These are phyloP conservation scores for Beauveria brongniartii DNA, from an alignment of 2,329 filamentous ascomycete species.

Conservation along the genomic window DNA sequence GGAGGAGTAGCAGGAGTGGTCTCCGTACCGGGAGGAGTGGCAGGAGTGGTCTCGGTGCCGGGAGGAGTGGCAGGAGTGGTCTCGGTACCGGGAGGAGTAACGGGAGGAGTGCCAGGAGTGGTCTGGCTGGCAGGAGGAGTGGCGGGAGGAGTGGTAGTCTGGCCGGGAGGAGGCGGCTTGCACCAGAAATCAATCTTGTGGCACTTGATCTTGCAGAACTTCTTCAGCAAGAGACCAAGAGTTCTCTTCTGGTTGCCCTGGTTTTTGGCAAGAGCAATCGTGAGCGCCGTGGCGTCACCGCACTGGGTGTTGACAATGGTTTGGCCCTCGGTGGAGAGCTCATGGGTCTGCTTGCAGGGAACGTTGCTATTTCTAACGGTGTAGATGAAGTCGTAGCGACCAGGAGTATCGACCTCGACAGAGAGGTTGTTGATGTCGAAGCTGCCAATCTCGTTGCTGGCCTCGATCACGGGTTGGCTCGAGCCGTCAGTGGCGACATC, in stretches of 20 bases:
- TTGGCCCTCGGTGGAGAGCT: conserved; percentile 49
- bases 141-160: conserved; percentile 8
- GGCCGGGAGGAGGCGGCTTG: conserved; percentile 22
- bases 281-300: conserved; percentile 79
- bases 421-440: conserved; percentile 75
- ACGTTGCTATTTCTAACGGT: conserved; percentile 20
- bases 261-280: conserved; percentile 50
- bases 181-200: conserved; percentile 75
- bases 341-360: conserved; percentile 71
- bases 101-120: conserved; percentile 10
- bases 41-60: conserved; percentile 1
- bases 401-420: conserved; percentile 65
- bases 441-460: conserved; percentile 27
- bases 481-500: conserved; percentile 33
- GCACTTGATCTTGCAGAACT: conserved; percentile 65
- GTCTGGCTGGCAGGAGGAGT: conserved; percentile 12
- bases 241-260: conserved; percentile 35
- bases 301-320: conserved; percentile 79
- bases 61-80: conserved; percentile 9
- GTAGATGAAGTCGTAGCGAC: conserved; percentile 78
- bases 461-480: conserved; percentile 24
- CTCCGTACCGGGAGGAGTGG: not conserved
- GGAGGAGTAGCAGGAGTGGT: conserved; percentile 13
- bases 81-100: conserved; percentile 8
- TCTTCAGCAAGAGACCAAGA: conserved; percentile 37